Base-by-base conservation (phyloP, 805 yeast genomes). In the Cyberlindnera sargentensis region DNA sequence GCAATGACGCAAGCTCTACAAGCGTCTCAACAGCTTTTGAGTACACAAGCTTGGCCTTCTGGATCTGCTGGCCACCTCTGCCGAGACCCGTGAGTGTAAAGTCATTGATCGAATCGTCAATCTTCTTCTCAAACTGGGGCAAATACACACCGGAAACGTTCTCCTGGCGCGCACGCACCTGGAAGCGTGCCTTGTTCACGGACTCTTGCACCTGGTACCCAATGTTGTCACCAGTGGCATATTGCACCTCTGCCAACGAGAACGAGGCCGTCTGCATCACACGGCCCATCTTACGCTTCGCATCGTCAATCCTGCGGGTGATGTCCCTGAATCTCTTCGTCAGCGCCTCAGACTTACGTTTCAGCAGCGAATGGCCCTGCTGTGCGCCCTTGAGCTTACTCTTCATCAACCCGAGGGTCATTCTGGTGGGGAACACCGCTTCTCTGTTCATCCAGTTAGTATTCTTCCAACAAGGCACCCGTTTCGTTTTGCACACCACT, bases 261-360 rank as follows among this genome's bases (percentile, higher is more conserved):
- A 91, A 91, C 1, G 98, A 95, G 2, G 99, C 99, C 0, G 95
- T 85, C 63, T 93, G 98, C 98, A 91, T 91, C 36, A 91, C 96
- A 51, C 91, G 75, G 40, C 98, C 99, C 98, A 93, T 91, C 71
- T 91, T 93, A 56, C 91, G 78, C 68, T 91, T 91, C 36, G 98
- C 51, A 29, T 55, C 58, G 63, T 93, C 96, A 61, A 91, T 91
- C 64, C 96, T 73, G 62, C 77, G 85, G 15, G 97, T 89, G 58
- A 91, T 91, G 55, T 91, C 99, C 66, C 99, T 82, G 70, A 91
- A 91, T 58, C 99, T 75, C 65, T 90, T 89, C 23, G 98, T 93
- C 62, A 91, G 73, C 1, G 99, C 99, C 67, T 91, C 99, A 5
- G 97, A 89, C 65, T 91, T 91, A 67, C 98, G 79, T 71, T 91